Conservation (phyloP, 108 stramenopile species). For the Parmales sp. region DNA sequence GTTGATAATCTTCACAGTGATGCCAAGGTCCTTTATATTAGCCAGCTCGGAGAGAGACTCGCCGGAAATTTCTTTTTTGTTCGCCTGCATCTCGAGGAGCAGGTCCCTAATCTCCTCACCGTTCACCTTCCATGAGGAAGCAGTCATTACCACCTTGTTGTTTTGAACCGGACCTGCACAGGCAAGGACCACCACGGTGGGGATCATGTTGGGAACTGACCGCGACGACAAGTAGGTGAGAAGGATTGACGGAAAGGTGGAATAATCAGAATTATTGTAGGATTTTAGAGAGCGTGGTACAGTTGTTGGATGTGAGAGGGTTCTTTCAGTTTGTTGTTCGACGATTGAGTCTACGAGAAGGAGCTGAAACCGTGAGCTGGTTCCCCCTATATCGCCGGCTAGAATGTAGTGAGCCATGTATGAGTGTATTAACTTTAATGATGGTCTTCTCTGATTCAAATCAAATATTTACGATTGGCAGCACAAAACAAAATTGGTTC, state of each 20-base stretch:
- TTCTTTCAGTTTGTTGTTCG: neutral
- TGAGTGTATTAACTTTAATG: too few species aligned
- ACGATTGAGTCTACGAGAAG: neutral
- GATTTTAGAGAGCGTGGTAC: neutral
- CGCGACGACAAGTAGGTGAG: neutral
- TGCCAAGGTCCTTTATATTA: too few species aligned
- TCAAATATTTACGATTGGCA: too few species aligned
- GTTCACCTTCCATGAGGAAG: too few species aligned
- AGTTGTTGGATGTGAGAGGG: neutral
- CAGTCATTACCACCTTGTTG: slow-evolving; percentile 38
- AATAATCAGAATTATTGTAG: neutral
- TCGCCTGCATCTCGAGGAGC: too few species aligned
- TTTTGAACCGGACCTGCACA: slow-evolving; percentile 80
- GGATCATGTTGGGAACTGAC: neutral
- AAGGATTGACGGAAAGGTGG: neutral
- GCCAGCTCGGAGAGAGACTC: too few species aligned
- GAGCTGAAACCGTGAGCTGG: slow-evolving; percentile 70
- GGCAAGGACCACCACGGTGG: slow-evolving; percentile 68
- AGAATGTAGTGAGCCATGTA: slow-evolving; percentile 48
- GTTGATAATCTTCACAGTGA: too few species aligned
- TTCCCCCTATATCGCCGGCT: slow-evolving; percentile 83
- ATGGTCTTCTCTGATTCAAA: too few species aligned
- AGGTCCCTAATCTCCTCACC: too few species aligned
- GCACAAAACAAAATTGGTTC: too few species aligned
- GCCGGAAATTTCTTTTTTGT: too few species aligned